Evolutionary conservation across 1,284 basidiomycete species (phyloP).

Genomic region (Exobasidium rhododendri): DNA sequence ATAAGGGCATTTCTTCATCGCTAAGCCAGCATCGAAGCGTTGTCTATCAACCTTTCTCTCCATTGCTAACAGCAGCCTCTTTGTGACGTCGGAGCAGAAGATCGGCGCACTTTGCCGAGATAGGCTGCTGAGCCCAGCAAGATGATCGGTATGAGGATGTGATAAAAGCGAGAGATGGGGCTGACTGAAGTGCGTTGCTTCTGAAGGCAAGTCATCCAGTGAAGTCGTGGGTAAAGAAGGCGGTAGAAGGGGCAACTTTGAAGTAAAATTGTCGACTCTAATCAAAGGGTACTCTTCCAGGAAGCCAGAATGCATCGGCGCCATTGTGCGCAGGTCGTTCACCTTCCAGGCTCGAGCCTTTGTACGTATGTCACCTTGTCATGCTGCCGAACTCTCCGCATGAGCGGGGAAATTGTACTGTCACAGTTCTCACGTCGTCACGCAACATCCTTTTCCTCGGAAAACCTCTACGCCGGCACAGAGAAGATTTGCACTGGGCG

Average conservation of each 20-base stretch:
- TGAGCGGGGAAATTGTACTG: no score
- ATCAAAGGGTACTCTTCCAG: slow-evolving; percentile 45
- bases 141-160: slow-evolving; percentile 50
- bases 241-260: slow-evolving; percentile 22
- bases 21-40: slow-evolving; percentile 21
- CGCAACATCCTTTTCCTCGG: no score
- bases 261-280: slow-evolving; percentile 42
- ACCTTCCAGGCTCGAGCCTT: no score
- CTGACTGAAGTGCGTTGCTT: slow-evolving; percentile 13
- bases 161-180: slow-evolving; percentile 41
- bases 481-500: no score
- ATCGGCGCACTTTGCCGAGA: slow-evolving; percentile 30
- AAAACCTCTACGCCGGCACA: no score
- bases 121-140: slow-evolving; percentile 36
- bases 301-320: slow-evolving; percentile 25
- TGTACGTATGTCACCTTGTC: no score
- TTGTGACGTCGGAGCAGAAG: slow-evolving; percentile 40
- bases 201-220: slow-evolving; percentile 1
- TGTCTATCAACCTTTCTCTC: slow-evolving; percentile 31
- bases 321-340: slow-evolving; percentile 2
- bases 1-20: slow-evolving; percentile 31
- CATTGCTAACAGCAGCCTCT: slow-evolving; percentile 37
- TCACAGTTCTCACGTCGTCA: no score
- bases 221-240: slow-evolving; percentile 18
- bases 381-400: no score